Evolutionary conservation across 2,329 filamentous ascomycete genomes (phyloP).

Genomic region (Coniochaeta prunicola): DNA sequence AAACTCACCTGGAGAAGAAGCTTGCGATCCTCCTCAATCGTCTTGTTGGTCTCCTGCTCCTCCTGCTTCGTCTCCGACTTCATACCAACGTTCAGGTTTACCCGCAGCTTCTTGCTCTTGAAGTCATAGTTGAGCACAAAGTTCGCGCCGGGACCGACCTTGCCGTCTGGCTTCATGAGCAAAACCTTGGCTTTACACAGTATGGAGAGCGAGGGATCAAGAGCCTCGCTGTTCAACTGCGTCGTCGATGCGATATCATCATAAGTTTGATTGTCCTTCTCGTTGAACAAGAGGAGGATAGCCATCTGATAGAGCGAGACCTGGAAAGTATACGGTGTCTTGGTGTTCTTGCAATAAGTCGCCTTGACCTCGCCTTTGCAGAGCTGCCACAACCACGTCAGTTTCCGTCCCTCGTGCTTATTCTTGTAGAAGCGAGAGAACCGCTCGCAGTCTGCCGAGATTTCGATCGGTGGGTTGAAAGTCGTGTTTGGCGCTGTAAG

Average conservation of each 20-base stretch:
- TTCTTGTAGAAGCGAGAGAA: conserved; percentile 90
- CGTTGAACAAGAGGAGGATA: conserved; percentile 89
- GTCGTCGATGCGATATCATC: conserved; percentile 82
- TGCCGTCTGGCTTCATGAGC: conserved; percentile 61
- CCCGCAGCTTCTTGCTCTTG: conserved; percentile 96
- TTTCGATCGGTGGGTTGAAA: conserved; percentile 80
- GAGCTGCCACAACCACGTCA: conserved; percentile 97
- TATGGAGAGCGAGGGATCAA: conserved; percentile 80
- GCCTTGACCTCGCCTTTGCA: conserved; percentile 96
- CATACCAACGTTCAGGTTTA: conserved; percentile 92
- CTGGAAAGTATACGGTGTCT: conserved; percentile 92
- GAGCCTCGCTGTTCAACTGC: conserved; percentile 68
- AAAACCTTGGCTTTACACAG: conserved; percentile 92
- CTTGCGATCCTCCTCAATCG: conserved; percentile 96
- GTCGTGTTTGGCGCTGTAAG: conserved; percentile 78
- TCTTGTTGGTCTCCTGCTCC: conserved; percentile 96
- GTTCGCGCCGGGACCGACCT: conserved; percentile 68
- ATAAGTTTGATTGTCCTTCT: conserved; percentile 76
- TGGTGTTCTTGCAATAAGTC: conserved; percentile 82
- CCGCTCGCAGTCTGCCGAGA: conserved; percentile 79
- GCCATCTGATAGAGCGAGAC: conserved; percentile 99
- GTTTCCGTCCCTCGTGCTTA: conserved; percentile 93
- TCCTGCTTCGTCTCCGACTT: conserved; percentile 96
- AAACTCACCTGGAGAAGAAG: conserved; percentile 82
- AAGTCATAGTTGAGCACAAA: conserved; percentile 90